Evolutionary conservation across 2,329 filamentous ascomycete genomes (phyloP).

Genomic region (Fusarium nematophilum): DNA sequence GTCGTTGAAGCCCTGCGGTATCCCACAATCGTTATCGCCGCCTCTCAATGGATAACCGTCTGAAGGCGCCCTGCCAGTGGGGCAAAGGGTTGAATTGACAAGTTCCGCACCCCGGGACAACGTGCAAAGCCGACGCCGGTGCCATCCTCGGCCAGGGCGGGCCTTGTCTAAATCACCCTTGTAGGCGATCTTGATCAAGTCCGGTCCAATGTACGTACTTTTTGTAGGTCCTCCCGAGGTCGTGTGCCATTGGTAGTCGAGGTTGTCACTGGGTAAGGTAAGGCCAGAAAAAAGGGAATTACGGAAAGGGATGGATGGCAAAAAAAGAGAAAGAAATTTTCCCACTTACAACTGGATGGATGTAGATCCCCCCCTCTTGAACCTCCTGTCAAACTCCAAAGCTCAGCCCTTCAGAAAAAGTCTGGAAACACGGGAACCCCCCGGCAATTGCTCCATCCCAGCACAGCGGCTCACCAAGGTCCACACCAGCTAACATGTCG

Average conservation of each 20-base stretch:
- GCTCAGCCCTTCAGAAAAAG: conserved; percentile 4
- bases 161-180: too few species aligned
- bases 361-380: neutral
- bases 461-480: neutral
- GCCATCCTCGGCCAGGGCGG: conserved; percentile 3
- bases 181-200: neutral
- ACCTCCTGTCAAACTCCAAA: neutral
- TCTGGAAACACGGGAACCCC: conserved; percentile 1
- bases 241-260: neutral
- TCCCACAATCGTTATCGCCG: conserved; percentile 7
- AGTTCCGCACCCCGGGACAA: conserved; percentile 23
- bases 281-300: neutral
- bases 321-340: neutral
- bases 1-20: neutral
- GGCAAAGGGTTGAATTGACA: conserved; percentile 10
- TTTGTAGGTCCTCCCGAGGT: too few species aligned
- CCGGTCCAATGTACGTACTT: too few species aligned
- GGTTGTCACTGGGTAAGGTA: neutral
- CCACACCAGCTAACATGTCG: neutral
- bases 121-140: conserved; percentile 5
- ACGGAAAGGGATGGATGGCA: too few species aligned
- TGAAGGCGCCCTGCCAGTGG: conserved; percentile 24
- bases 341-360: neutral
- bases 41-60: neutral
- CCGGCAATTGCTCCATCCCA: neutral